Conservation (phyloP, 2,329 filamentous ascomycete genomes). For the Huntiella bhutanensis region DNA sequence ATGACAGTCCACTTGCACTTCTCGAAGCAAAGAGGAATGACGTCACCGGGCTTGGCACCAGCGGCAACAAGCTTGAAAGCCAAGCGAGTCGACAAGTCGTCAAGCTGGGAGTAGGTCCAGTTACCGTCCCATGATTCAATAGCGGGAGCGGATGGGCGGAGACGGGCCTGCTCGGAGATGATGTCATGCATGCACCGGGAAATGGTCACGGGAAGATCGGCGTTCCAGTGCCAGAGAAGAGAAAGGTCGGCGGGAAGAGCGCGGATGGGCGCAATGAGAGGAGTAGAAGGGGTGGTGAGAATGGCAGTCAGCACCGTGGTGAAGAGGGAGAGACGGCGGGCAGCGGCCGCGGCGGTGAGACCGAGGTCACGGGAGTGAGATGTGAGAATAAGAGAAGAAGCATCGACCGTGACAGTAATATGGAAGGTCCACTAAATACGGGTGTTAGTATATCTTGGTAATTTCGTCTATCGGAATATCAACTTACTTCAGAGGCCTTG, state of each 20-base stretch:
- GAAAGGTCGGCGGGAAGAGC: constrained; percentile 20
- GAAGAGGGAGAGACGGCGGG: constrained; percentile 13
- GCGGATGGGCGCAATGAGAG: constrained; percentile 6
- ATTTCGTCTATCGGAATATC: neutral
- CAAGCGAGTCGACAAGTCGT: constrained; percentile 23
- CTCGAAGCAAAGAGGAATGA: constrained; percentile 31
- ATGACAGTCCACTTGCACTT: constrained; percentile 29
- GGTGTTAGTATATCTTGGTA: neutral
- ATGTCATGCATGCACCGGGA: constrained; percentile 28
- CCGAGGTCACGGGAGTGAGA: constrained; percentile 13
- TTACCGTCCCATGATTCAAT: constrained; percentile 32
- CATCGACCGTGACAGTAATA: constrained; percentile 12
- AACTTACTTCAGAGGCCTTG: constrained; percentile 8
- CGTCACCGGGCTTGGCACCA: constrained; percentile 22
- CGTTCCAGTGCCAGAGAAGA: constrained; percentile 29
- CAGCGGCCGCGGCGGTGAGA: constrained; percentile 12
- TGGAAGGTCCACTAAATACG: constrained; percentile 14
- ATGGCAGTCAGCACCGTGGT: constrained; percentile 13
- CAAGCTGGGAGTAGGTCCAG: constrained; percentile 27
- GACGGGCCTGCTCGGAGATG: constrained; percentile 21
- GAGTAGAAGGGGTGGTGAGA: constrained; percentile 7
- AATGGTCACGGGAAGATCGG: constrained; percentile 22
- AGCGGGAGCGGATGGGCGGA: constrained; percentile 22
- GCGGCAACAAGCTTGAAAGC: constrained; percentile 21
- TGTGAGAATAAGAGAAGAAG: constrained; percentile 11